Evolutionary conservation across 176 grass and related monocot genomes (phyloP).

Genomic region (Juncus inflexus): DNA sequence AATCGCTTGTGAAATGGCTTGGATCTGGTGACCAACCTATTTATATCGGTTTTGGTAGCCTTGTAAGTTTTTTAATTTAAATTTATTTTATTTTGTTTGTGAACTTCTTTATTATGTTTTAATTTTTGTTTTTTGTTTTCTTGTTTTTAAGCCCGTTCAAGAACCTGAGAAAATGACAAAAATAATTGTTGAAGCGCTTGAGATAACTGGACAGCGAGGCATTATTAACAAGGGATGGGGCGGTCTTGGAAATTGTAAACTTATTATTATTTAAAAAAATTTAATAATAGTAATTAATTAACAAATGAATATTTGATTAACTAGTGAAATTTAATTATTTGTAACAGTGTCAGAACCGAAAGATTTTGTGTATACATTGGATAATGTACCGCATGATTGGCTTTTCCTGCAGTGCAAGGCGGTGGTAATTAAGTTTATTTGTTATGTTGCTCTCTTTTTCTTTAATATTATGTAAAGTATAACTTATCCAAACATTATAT

Average conservation of each 20-base stretch:
- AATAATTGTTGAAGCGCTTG: slow-evolving; percentile 75
- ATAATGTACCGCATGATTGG: slow-evolving; percentile 96
- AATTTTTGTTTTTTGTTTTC: neutral
- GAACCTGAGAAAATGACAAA: slow-evolving; percentile 84
- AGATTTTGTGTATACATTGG: slow-evolving; percentile 76
- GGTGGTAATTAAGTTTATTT: slow-evolving; percentile 45
- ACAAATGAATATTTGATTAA: neutral
- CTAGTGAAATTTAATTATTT: slow-evolving; percentile 19
- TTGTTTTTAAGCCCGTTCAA: slow-evolving; percentile 75
- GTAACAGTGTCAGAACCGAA: slow-evolving; percentile 70
- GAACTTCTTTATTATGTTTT: slow-evolving; percentile 1
- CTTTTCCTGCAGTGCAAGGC: slow-evolving; percentile 92
- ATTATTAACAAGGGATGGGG: slow-evolving; percentile 99
- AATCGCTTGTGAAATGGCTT: slow-evolving; percentile 87
- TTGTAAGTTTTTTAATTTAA: slow-evolving; percentile 42
- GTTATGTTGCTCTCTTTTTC: slow-evolving; percentile 9
- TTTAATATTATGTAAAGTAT: slow-evolving; percentile 8
- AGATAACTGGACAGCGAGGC: slow-evolving; percentile 79
- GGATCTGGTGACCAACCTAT: slow-evolving; percentile 75
- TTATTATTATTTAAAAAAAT: neutral
- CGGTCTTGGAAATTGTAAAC: slow-evolving; percentile 94
- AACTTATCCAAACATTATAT: slow-evolving; percentile 1
- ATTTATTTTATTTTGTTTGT: slow-evolving; percentile 21
- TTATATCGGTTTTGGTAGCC: slow-evolving; percentile 95
- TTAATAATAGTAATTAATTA: no score